Evolutionary conservation across 768 basidiomycete genomes (phyloP).

Genomic region (Leccinum subtestaceum): DNA sequence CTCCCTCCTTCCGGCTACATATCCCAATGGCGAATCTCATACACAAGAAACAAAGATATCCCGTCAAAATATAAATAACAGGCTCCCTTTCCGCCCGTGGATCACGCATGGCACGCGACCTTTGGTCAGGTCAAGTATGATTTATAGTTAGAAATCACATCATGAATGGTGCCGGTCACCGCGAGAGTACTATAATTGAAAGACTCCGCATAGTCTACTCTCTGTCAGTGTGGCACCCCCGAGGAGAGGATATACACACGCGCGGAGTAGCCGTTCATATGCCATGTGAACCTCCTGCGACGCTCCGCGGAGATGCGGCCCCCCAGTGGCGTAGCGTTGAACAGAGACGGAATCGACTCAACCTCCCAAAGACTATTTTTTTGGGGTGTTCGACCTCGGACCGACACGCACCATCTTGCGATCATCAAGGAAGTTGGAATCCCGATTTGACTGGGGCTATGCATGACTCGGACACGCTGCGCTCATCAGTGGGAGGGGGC

Average conservation of each 20-base stretch:
- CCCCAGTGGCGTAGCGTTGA: neutral
- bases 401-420: slow-evolving; percentile 1
- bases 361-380: neutral
- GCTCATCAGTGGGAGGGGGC: neutral
- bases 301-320: slow-evolving; percentile 1
- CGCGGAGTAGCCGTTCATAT: neutral
- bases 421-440: slow-evolving; percentile 15
- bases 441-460: slow-evolving; percentile 4
- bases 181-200: neutral
- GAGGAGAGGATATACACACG: neutral
- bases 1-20: neutral
- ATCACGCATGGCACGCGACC: neutral
- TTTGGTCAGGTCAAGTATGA: neutral
- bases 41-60: neutral
- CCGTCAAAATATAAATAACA: neutral
- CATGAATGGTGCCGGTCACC: neutral
- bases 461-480: neutral
- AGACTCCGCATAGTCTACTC: neutral
- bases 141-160: neutral
- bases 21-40: neutral
- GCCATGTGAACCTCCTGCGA: neutral
- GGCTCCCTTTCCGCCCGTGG: neutral
- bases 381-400: neutral
- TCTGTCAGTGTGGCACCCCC: neutral
- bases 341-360: neutral